phyloP scores from a whole-genome alignment of 2,329 filamentous ascomycete genomes.

The Seiridium cupressi region DNA sequence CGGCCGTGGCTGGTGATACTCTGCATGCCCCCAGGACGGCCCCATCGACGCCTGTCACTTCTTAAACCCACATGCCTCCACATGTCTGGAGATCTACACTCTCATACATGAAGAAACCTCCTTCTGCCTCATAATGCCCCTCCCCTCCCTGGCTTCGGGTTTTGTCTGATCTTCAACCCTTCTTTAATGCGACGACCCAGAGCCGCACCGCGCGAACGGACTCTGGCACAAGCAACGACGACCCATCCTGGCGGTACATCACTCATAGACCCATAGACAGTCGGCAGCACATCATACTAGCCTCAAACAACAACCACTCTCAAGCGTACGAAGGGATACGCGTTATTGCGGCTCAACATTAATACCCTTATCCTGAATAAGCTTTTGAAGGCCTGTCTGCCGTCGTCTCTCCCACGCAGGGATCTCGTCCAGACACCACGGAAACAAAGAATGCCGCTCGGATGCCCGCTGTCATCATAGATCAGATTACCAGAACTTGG shows the following conservation, averaged over 20 bases:
- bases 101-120: constrained; percentile 33
- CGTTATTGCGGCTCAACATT: constrained; percentile 6
- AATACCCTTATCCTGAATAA: constrained; percentile 9
- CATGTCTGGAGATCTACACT: constrained; percentile 33
- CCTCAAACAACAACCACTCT: not conserved
- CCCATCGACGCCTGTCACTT: constrained; percentile 28
- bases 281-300: constrained; percentile 6
- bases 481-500: constrained; percentile 50
- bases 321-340: not conserved
- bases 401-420: constrained; percentile 8
- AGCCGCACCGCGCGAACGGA: constrained; percentile 12
- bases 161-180: constrained; percentile 35
- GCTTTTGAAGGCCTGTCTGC: constrained; percentile 9
- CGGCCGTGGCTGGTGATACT: constrained; percentile 4
- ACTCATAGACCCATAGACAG: constrained; percentile 10
- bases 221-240: constrained; percentile 4
- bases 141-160: constrained; percentile 29
- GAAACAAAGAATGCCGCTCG: constrained; percentile 42
- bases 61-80: constrained; percentile 40
- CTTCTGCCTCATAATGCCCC: constrained; percentile 31
- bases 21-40: not conserved
- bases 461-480: constrained; percentile 53
- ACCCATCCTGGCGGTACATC: constrained; percentile 15
- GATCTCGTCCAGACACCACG: constrained; percentile 11
- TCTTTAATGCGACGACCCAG: constrained; percentile 28